Evolutionary conservation across 2,329 filamentous ascomycete species (phyloP).

Genomic region (Lachnellula arida): DNA sequence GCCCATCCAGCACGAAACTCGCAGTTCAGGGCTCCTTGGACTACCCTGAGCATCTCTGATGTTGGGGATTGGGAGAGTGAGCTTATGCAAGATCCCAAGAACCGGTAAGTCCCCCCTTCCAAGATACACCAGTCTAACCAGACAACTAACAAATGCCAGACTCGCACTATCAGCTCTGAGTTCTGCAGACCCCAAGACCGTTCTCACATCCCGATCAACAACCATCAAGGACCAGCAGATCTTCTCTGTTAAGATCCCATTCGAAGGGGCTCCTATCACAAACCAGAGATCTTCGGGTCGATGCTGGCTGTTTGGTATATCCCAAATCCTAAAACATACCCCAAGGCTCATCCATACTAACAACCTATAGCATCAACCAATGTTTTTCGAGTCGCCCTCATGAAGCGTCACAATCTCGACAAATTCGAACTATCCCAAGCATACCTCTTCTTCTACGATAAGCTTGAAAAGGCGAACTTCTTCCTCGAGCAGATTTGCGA

Average conservation of each 20-base stretch:
- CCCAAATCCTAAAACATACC: not conserved
- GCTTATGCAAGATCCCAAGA: conserved; percentile 60
- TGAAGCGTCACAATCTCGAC: conserved; percentile 74
- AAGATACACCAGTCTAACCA: not conserved
- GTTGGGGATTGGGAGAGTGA: conserved; percentile 56
- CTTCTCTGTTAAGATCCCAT: conserved; percentile 78
- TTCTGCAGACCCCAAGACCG: conserved; percentile 58
- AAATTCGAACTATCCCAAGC: conserved; percentile 82
- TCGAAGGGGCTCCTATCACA: conserved; percentile 78
- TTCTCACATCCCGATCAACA: conserved; percentile 60
- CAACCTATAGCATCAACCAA: conserved; percentile 64
- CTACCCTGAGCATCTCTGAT: conserved; percentile 44
- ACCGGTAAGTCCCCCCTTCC: conserved; percentile 43
- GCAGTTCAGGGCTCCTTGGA: conserved; percentile 29
- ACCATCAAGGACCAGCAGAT: conserved; percentile 68
- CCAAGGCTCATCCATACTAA: no score
- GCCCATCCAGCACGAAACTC: conserved; percentile 33
- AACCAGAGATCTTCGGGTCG: conserved; percentile 78
- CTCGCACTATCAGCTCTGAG: conserved; percentile 72
- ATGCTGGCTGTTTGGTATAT: conserved; percentile 74
- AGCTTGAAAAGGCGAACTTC: conserved; percentile 86
- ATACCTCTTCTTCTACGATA: conserved; percentile 92
- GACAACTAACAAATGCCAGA: conserved; percentile 37
- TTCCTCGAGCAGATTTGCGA: conserved; percentile 82
- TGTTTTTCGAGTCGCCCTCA: conserved; percentile 81